A percentile compares a stretch with the other conserved stretches of the same genome.
phyloP scores from a whole-genome alignment of 768 basidiomycete species.

The Tulasnella calospora region DNA sequence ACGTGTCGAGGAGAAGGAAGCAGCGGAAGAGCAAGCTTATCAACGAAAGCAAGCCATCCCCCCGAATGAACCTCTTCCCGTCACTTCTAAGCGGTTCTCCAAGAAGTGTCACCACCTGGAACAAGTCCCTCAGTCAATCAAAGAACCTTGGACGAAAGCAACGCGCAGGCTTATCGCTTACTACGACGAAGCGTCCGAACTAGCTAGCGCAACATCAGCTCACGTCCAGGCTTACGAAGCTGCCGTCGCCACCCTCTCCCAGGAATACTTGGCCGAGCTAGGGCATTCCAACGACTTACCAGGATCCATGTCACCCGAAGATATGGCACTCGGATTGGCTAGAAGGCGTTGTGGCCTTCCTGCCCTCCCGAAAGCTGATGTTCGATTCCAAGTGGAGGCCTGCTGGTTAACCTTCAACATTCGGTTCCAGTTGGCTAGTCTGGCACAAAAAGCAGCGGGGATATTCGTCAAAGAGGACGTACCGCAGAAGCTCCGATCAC shows the following conservation, averaged over 20 bases:
- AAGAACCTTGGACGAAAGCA: conserved; percentile 41
- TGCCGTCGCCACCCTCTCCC: conserved; percentile 50
- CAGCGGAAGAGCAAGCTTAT: not conserved
- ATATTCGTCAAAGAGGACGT: conserved; percentile 29
- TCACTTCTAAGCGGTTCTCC: not conserved
- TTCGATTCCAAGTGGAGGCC: conserved; percentile 57
- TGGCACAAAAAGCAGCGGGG: conserved; percentile 44
- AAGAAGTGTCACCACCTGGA: not conserved
- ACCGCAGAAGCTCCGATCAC: conserved; percentile 26
- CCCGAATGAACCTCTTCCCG: not conserved
- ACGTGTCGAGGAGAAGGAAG: not conserved
- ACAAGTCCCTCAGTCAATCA: conserved; percentile 30
- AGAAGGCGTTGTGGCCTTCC: conserved; percentile 52
- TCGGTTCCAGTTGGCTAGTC: conserved; percentile 46
- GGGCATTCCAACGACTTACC: conserved; percentile 33
- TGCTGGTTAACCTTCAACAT: conserved; percentile 52
- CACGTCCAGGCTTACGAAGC: conserved; percentile 60
- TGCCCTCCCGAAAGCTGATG: conserved; percentile 51
- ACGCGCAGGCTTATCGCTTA: conserved; percentile 39
- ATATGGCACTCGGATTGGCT: conserved; percentile 52
- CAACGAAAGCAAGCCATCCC: not conserved
- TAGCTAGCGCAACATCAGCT: conserved; percentile 49
- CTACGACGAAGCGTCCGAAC: conserved; percentile 41
- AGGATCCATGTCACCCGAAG: conserved; percentile 43
- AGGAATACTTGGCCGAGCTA: conserved; percentile 42